phyloP scores from a whole-genome alignment of 2,329 filamentous ascomycete species.

The Botrytis porri region DNA sequence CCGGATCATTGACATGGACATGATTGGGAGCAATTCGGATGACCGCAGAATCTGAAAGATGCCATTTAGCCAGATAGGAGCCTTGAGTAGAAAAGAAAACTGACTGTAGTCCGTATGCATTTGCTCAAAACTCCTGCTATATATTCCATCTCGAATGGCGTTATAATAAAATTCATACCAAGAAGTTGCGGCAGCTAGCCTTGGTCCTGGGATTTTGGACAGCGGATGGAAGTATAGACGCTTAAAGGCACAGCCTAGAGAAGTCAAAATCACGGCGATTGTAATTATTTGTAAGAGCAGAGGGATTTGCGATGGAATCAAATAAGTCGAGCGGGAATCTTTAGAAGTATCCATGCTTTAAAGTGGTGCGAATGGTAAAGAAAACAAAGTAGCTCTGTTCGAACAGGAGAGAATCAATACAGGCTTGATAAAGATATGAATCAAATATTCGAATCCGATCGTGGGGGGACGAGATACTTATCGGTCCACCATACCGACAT shows the following conservation, averaged over 20 bases:
- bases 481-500: background rate
- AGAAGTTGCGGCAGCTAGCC: background rate
- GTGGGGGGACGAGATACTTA: background rate
- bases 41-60: conserved; percentile 1
- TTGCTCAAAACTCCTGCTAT: background rate
- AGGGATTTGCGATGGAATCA: background rate
- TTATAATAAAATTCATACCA: conserved; percentile 12
- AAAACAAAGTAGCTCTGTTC: background rate
- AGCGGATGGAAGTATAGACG: background rate
- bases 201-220: background rate
- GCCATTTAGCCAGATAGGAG: background rate
- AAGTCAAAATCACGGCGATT: background rate
- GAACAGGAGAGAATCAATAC: background rate
- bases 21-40: background rate
- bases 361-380: background rate
- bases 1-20: conserved; percentile 5
- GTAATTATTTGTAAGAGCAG: background rate
- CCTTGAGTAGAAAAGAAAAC: background rate
- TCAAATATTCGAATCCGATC: background rate
- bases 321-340: background rate
- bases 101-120: background rate
- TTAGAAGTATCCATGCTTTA: background rate
- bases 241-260: background rate
- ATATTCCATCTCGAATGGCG: background rate
- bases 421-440: background rate